Base-by-base conservation (phyloP, 352 stramenopile genomes). In the Phytophthora boehmeriae region DNA sequence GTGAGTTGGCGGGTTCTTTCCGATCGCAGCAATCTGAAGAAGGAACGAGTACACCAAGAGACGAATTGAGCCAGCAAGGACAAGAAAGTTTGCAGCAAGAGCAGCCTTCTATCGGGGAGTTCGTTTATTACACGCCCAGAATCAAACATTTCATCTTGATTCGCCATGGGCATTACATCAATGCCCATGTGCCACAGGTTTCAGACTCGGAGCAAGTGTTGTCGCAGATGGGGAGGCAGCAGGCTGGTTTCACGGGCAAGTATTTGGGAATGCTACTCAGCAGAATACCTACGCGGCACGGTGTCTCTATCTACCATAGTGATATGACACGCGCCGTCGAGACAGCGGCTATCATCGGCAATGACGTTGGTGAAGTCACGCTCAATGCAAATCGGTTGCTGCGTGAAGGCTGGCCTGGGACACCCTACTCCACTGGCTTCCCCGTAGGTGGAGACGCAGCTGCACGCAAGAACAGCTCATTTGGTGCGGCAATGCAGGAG, bases 141-240 rank as follows among this genome's bases (percentile, higher is more conserved):
- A 89, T 75, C 28, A 86, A 86, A 17, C 83, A 94, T 61, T 75
- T 95, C 27, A 80, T 95, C 32, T 54, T 95, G 19, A 66, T 93
- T 9, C 86, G 86, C 27, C 86, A 95, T 48, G 86, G 86, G 10
- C 86, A 95, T 48, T 95, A 95, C 58, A 76, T 93, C 19, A 92
- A 93, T 59, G 86, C 86, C 1, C 78, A 93, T 46, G 65, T 75
- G 28, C 83, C 76, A 28, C 64, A 85, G 28, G 75, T 77, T 1
- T 73, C 66, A 1, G 86, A 93, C 27, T 66, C 71, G 19, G 58
- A 92, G 44, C 84, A 93, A 74, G 80, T 95, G 23, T 72, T 95
- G 0, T 93, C 86, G 9, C 80, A 92, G 46, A 89, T 95, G 71
- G 86, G 86, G 4, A 66, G 76, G 13, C 80, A 89, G 48, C 86